These are phyloP conservation scores for Licmophora abbreviata DNA, from an alignment of 108 stramenopile species.

Conservation along the genomic window DNA sequence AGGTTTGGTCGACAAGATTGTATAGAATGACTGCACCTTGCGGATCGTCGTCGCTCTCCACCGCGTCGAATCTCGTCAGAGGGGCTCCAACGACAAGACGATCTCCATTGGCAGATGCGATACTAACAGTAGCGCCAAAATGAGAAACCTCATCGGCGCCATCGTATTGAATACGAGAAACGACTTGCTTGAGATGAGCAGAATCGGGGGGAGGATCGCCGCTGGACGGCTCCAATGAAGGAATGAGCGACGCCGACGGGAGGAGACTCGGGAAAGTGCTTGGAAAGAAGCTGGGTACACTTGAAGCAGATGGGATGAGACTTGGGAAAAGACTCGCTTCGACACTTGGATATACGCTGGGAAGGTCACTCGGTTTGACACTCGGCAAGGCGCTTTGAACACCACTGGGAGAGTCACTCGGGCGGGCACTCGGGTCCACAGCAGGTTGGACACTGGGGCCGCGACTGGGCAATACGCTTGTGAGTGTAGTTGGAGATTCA, in stretches of 20 bases:
- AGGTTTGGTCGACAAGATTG: background rate
- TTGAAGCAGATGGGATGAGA: too few species aligned
- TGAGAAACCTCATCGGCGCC: too few species aligned
- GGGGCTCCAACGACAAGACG: conserved; percentile 1
- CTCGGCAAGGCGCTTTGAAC: background rate
- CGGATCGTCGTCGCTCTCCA: background rate
- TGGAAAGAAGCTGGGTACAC: too few species aligned
- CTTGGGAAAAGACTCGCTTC: too few species aligned
- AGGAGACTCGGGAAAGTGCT: too few species aligned
- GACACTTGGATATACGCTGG: too few species aligned
- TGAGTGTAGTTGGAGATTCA: background rate
- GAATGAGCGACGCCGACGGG: too few species aligned
- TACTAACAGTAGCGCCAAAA: background rate
- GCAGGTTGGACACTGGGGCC: background rate
- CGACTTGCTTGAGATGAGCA: too few species aligned
- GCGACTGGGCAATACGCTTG: background rate
- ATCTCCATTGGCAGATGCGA: background rate
- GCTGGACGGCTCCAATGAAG: too few species aligned
- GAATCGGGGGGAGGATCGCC: too few species aligned
- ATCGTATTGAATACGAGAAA: too few species aligned
- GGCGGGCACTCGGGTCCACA: background rate
- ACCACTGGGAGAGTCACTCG: background rate
- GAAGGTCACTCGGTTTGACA: too few species aligned
- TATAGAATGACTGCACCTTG: conserved; percentile 2
- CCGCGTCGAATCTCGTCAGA: background rate